Percentiles rank a stretch among this genome's conserved stretches.
phyloP scores from a whole-genome alignment of 306 rosid genomes.

The Carpinus viminea region DNA sequence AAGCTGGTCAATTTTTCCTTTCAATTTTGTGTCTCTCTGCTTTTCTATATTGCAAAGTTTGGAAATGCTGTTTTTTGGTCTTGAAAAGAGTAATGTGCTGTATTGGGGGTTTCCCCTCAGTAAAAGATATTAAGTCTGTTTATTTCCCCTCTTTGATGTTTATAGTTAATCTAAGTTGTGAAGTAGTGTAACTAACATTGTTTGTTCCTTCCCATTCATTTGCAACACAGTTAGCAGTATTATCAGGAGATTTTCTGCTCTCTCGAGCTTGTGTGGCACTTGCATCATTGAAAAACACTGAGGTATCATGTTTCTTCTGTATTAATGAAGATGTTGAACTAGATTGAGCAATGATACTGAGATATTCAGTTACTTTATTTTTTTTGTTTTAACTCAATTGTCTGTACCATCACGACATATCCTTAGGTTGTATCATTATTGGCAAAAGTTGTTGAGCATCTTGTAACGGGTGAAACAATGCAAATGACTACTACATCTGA shows the following conservation, averaged over 20 bases:
- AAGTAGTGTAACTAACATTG: conserved; percentile 28
- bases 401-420: conserved; percentile 28
- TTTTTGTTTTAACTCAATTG: conserved; percentile 1
- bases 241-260: conserved; percentile 96
- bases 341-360: conserved; percentile 16
- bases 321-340: conserved; percentile 6
- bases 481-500: conserved; percentile 83
- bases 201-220: conserved; percentile 19
- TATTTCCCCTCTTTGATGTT: conserved; percentile 20
- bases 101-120: not conserved
- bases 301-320: conserved; percentile 47
- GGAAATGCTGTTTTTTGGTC: too few species aligned
- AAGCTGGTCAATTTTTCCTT: conserved; percentile 7
- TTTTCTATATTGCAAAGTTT: not conserved
- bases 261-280: conserved; percentile 97
- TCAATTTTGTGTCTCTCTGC: not conserved
- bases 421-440: conserved; percentile 79
- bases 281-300: conserved; percentile 84
- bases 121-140: conserved; percentile 8
- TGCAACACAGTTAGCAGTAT: conserved; percentile 71
- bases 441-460: conserved; percentile 82
- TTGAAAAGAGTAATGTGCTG: not conserved
- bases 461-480: conserved; percentile 98
- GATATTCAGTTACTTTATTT: not conserved
- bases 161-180: conserved; percentile 20